Base-by-base conservation (phyloP, 2,329 filamentous ascomycete genomes). In the Monascus ruber region DNA sequence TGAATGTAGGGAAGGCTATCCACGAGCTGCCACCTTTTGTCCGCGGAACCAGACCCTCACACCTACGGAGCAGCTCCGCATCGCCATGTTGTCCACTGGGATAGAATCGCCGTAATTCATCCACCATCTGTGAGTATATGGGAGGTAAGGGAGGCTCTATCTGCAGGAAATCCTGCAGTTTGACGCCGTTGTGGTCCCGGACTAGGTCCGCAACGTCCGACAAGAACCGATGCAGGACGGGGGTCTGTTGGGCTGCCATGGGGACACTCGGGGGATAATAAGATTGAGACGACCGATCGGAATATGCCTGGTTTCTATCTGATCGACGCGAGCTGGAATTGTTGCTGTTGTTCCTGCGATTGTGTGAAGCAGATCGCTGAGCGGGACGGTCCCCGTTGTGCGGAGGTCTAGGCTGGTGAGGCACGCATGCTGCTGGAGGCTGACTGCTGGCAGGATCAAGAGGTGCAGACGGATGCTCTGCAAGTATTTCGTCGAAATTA, bases 1-100 rank as follows among this genome's bases (percentile, higher is more conserved):
- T 76, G 54, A 94, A 93, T 2, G 77, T 73, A 36, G 82, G 70
- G 56, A 94, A 86, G 1, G 82, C 77, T 0, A 78, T 76, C 85
- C 86, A 94, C 0, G 80, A 74, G 33, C 73, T 78, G 45, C 75
- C 71, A 1, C 78, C 80, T 37, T 83, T 77, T 0, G 71, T 68
- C 2, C 77, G 72, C 33, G 81, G 79, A 1, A 89, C 69, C 7
- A 73, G 66, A 34, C 70, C 71, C 42, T 80, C 76, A 45, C 85
- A 76, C 44, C 80, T 70, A 43, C 68, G 69, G 27, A 57, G 51
- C 31, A 65, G 47, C 35, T 81, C 78, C 35, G 86, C 67, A 10
- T 73, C 71, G 8, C 73, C 65, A 46, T 67, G 61, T 5, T 55
- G 47, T 7, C 60, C 60, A 33, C 54, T 58, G n/a, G 72, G 64